A percentile compares a stretch with the other conserved stretches of the same genome.
phyloP scores from a whole-genome alignment of 805 yeast species.

The Schizosaccharomyces japonicus region DNA sequence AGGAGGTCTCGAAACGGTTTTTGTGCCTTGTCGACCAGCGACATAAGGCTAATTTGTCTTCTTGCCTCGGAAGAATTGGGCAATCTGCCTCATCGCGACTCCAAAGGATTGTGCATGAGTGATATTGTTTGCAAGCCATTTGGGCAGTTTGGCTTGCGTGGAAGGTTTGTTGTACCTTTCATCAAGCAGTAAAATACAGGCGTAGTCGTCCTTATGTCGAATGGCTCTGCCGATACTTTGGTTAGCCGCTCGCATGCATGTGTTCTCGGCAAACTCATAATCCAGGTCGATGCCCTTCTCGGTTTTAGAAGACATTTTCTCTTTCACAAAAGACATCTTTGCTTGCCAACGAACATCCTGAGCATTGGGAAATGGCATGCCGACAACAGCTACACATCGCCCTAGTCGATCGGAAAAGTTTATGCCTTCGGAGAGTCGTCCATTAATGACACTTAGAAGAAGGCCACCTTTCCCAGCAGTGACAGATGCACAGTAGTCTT shows the following conservation, averaged over 20 bases:
- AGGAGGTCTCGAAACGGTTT: too few species aligned
- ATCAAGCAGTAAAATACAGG: constrained; percentile 52
- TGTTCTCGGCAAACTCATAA: constrained; percentile 44
- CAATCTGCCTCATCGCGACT: neutral
- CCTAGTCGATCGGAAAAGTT: constrained; percentile 77
- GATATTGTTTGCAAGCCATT: constrained; percentile 32
- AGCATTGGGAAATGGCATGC: constrained; percentile 72
- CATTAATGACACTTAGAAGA: constrained; percentile 72
- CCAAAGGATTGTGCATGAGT: neutral
- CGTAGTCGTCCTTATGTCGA: constrained; percentile 59
- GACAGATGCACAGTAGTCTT: neutral
- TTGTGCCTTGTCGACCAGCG: too few species aligned
- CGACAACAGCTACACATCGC: constrained; percentile 64
- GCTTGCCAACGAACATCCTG: constrained; percentile 62
- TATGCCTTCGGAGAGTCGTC: constrained; percentile 79
- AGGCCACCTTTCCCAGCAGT: constrained; percentile 30
- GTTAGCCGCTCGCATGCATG: constrained; percentile 76
- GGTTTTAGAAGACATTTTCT: neutral
- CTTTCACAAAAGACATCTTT: constrained; percentile 23
- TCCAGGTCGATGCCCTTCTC: constrained; percentile 19
- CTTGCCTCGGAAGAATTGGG: neutral
- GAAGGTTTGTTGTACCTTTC: constrained; percentile 25
- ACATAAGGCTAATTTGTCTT: too few species aligned
- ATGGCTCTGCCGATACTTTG: constrained; percentile 86
- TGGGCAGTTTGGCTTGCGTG: constrained; percentile 38